Evolutionary conservation across 2,329 filamentous ascomycete genomes (phyloP).

Genomic region (Colletotrichum liriopes): DNA sequence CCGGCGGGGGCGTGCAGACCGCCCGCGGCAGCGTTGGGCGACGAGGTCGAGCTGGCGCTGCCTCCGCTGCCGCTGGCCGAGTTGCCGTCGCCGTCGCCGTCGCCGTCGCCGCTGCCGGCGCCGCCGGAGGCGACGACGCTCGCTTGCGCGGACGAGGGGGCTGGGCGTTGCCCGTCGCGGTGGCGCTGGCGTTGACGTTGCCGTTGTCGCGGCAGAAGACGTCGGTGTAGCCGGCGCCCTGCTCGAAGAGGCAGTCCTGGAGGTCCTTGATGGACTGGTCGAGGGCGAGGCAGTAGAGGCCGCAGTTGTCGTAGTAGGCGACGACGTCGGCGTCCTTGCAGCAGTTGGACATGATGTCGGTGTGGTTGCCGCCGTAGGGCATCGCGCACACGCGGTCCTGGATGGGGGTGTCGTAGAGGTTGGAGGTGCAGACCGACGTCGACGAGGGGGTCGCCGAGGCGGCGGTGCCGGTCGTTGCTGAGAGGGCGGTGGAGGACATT

Average conservation of each 20-base stretch:
- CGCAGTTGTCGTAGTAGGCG: constrained; percentile 64
- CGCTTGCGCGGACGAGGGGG: constrained; percentile 51
- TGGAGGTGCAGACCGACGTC: constrained; percentile 35
- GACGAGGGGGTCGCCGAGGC: constrained; percentile 7
- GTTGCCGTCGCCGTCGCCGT: constrained; percentile 21
- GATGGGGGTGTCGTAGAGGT: constrained; percentile 60
- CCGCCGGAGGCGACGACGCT: constrained; percentile 50
- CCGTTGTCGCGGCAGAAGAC: constrained; percentile 61
- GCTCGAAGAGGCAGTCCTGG: constrained; percentile 55
- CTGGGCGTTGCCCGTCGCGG: constrained; percentile 50
- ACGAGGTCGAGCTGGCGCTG: constrained; percentile 11
- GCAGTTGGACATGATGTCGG: constrained; percentile 61
- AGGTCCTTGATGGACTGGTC: constrained; percentile 51
- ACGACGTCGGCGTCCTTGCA: constrained; percentile 61
- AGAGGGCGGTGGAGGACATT: constrained; percentile 28
- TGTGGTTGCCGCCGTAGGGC: constrained; percentile 56
- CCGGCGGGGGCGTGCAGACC: constrained; percentile 28
- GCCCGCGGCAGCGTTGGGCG: constrained; percentile 5
- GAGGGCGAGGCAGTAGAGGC: constrained; percentile 63
- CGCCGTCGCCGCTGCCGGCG: constrained; percentile 14
- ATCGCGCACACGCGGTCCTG: constrained; percentile 63
- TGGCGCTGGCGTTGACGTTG: constrained; percentile 55
- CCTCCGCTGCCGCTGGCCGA: constrained; percentile 33
- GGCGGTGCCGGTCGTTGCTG: constrained; percentile 17
- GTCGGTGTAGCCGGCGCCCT: constrained; percentile 54